phyloP scores from a whole-genome alignment of 805 yeast species.

The Torulaspora delbrueckii region DNA sequence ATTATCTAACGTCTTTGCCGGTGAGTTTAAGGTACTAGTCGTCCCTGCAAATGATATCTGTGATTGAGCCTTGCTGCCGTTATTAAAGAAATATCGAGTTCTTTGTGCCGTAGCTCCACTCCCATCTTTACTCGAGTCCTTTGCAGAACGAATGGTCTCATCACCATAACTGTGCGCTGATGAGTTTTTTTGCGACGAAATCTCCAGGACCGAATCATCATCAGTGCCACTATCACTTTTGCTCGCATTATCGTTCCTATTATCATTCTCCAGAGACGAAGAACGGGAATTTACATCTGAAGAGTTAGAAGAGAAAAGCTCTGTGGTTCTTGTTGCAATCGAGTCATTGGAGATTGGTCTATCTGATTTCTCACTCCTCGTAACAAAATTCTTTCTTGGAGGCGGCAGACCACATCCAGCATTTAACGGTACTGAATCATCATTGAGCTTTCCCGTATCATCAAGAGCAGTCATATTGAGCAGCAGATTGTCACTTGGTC shows the following conservation, averaged over 20 bases:
- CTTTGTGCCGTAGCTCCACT: constrained; percentile 5
- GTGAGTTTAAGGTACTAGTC: constrained; percentile 3
- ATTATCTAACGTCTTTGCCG: constrained; percentile 5
- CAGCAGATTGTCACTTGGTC: constrained; percentile 34
- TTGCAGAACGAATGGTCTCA: constrained; percentile 4
- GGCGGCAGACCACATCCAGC: constrained; percentile 18
- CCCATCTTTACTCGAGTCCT: not conserved
- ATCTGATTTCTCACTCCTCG: constrained; percentile 14
- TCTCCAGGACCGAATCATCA: constrained; percentile 5
- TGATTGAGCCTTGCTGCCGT: constrained; percentile 13
- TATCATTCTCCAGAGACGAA: constrained; percentile 30
- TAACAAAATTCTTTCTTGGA: constrained; percentile 22
- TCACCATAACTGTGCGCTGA: constrained; percentile 1
- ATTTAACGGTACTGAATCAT: not conserved
- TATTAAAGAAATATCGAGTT: constrained; percentile 12
- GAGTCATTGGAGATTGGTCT: constrained; percentile 34
- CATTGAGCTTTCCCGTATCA: constrained; percentile 6
- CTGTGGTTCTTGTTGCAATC: constrained; percentile 29
- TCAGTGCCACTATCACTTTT: constrained; percentile 5
- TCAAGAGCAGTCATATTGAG: constrained; percentile 16
- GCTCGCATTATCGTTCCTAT: constrained; percentile 9
- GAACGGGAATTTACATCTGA: constrained; percentile 26
- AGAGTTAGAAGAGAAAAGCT: constrained; percentile 29
- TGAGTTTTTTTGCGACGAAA: constrained; percentile 1
- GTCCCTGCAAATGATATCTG: constrained; percentile 10